Evolutionary conservation across 331 rosid genomes (phyloP), one percentile per base, ranked within the genome.

Genomic region (Spiraea crenata): DNA sequence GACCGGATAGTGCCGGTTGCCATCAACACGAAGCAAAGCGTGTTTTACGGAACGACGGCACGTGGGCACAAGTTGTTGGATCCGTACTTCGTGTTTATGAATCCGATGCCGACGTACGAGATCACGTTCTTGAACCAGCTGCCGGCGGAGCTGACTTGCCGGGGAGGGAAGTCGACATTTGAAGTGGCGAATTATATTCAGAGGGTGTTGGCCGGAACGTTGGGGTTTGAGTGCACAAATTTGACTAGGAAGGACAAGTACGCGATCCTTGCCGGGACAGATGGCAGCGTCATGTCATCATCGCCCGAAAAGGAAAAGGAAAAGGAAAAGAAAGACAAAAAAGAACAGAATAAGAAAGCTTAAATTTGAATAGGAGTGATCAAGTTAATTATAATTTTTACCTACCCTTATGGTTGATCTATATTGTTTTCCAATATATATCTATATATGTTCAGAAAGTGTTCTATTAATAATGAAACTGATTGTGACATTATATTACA

Each of bases 1-100:
- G 96, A 89, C 55, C 80, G 98, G 35, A 95, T 95, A 40, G 97
- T 95, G 44, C 99, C 99, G 2, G 88, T 95, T 25, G 97, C 99
- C 0, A 89, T 95, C 1, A 89, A 95, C 82, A 87, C 96, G 0
- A 95, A 95, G 44, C 99, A 95, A 40, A 91, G 81, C 72, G 86
- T 95, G 71, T 95, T 87, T 35, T 76, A 87, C 37, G 99, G 99
- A n/a, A 95, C 96, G 0, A 75, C 99, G 0, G 97, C 73, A 0
- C 75, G 96, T 0, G 97, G 99, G 9, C 78, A 84, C 52, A 95
- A 91, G 62, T 44, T 80, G 52, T 67, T 95, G 76, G 99, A 95
- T 67, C 99, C 99, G 7, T 95, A 91, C 50, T 91, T 95, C 14
- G 90, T 88, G 82, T 89, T 95, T 72, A 95, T 95, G 97, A 95